Evolutionary conservation across 2,329 filamentous ascomycete genomes (phyloP), one percentile per base, ranked within the genome.

Genomic region (Botryosphaeria dothidea): DNA sequence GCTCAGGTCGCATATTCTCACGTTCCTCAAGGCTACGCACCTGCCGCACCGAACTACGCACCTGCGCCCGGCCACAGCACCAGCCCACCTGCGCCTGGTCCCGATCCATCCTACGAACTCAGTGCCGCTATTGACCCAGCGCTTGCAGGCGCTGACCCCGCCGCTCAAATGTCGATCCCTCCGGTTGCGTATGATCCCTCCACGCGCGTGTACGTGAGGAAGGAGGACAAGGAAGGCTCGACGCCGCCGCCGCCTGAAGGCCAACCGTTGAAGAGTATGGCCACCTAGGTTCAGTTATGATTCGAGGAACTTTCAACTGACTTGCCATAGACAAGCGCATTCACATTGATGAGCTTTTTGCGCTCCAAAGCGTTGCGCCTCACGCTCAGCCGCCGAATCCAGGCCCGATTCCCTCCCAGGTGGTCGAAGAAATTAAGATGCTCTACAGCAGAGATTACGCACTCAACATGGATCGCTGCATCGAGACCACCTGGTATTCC

Each of bases 401-500:
- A 64, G 38, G 51, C 7, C 69, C 77, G 62, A 74, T 83, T 43
- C 74, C 81, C 5, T 75, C 77, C 29, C 74, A 77, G 6, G 78
- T 77, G 65, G 82, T 91, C 57, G 86, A 88, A 70, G 89, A 92
- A 73, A 87, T 92, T 66, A 88, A 87, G 68, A 85, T 85, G 67
- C 80, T 94, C 17, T 96, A 91, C 77, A 85, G 86, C 70, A 89
- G 90, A 69, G 88, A 92, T 68, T 96, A 95, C 75, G 90, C 89
- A 3, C 85, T 85, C 1, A 90, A 88, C 7, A 85, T 95, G 52
- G 89, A 92, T 76, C 85, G 85, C 57, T 89, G 95, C 67, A 85
- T 96, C 67, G 93, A 97, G 76, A 91, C 92, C 6, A 85, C 84
- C 29, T 98, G 93, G 93, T 97, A 92, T 79, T 86, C 81, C 27